Conservation (phyloP, 2,329 filamentous ascomycete genomes). For the Neofusicoccum cordaticola region DNA sequence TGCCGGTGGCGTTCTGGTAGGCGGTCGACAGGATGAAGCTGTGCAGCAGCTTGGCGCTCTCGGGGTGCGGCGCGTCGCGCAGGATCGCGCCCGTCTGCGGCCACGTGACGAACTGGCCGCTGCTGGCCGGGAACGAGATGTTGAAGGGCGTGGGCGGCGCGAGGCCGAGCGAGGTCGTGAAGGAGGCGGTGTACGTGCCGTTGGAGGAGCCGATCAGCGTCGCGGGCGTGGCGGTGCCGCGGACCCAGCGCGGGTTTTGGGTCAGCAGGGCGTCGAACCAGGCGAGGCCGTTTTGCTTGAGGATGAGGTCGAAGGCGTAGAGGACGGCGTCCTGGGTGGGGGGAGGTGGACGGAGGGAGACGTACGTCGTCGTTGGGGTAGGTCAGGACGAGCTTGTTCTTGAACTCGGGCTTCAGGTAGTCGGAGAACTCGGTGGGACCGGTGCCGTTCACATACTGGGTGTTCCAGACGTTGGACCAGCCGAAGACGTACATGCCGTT, state of each 20-base stretch:
- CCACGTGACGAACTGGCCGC: constrained; percentile 49
- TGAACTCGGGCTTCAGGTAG: constrained; percentile 50
- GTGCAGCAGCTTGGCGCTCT: constrained; percentile 52
- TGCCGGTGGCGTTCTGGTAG: constrained; percentile 32
- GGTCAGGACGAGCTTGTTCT: constrained; percentile 53
- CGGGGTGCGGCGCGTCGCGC: constrained; percentile 48
- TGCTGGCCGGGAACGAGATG: constrained; percentile 28
- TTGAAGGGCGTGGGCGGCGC: constrained; percentile 14
- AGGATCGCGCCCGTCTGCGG: constrained; percentile 50
- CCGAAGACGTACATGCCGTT: constrained; percentile 40
- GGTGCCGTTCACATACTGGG: constrained; percentile 30
- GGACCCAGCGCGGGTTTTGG: constrained; percentile 55
- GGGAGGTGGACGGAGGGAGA: not conserved
- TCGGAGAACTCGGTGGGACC: constrained; percentile 43
- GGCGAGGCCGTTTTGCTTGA: constrained; percentile 39
- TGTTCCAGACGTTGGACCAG: constrained; percentile 38
- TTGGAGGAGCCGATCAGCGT: constrained; percentile 33
- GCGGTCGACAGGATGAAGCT: constrained; percentile 50
- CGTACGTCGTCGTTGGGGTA: constrained; percentile 57
- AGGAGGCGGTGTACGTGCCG: constrained; percentile 23
- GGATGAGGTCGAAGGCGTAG: constrained; percentile 41
- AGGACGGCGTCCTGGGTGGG: constrained; percentile 48
- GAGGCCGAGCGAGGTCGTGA: constrained; percentile 19
- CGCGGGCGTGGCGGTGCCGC: constrained; percentile 47
- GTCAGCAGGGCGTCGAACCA: constrained; percentile 50